Percentiles rank a stretch among this genome's conserved stretches.
phyloP scores from a whole-genome alignment of 2,329 filamentous ascomycete species.

The Beauveria sp. region DNA sequence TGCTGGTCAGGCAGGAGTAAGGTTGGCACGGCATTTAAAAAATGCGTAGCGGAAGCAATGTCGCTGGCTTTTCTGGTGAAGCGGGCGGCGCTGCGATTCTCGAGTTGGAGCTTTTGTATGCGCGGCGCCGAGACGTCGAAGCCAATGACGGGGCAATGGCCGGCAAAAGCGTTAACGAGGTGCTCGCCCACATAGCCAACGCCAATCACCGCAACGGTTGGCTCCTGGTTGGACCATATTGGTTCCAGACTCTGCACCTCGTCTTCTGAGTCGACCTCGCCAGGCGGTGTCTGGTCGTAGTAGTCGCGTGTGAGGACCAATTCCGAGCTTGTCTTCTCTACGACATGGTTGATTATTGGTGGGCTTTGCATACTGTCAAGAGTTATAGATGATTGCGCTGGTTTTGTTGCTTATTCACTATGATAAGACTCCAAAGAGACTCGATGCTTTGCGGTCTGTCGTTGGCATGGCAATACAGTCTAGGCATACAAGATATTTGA shows the following conservation, averaged over 20 bases:
- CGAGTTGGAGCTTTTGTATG: conserved; percentile 24
- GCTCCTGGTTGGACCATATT: conserved; percentile 18
- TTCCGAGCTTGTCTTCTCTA: neutral
- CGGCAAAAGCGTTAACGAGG: conserved; percentile 37
- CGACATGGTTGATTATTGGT: neutral
- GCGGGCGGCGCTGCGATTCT: conserved; percentile 21
- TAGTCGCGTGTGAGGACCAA: conserved; percentile 12
- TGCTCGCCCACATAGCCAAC: conserved; percentile 46
- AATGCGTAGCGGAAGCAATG: conserved; percentile 39
- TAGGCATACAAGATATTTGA: neutral
- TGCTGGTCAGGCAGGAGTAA: conserved; percentile 37
- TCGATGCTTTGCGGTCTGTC: too few species aligned
- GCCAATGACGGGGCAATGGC: conserved; percentile 34
- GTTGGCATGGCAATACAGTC: neutral
- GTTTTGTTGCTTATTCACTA: too few species aligned
- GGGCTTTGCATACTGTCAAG: neutral
- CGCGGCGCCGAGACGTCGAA: conserved; percentile 39
- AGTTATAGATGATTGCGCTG: too few species aligned
- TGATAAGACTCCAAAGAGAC: too few species aligned
- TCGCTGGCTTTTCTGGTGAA: conserved; percentile 32
- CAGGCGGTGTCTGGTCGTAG: conserved; percentile 28
- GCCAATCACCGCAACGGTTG: conserved; percentile 41
- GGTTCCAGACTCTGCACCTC: conserved; percentile 1
- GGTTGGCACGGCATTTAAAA: conserved; percentile 46
- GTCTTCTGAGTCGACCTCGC: conserved; percentile 23